Percentiles rank a stretch among this genome's conserved stretches.
phyloP scores from a whole-genome alignment of 2,329 filamentous ascomycete species.

The Corinectria fuckeliana region DNA sequence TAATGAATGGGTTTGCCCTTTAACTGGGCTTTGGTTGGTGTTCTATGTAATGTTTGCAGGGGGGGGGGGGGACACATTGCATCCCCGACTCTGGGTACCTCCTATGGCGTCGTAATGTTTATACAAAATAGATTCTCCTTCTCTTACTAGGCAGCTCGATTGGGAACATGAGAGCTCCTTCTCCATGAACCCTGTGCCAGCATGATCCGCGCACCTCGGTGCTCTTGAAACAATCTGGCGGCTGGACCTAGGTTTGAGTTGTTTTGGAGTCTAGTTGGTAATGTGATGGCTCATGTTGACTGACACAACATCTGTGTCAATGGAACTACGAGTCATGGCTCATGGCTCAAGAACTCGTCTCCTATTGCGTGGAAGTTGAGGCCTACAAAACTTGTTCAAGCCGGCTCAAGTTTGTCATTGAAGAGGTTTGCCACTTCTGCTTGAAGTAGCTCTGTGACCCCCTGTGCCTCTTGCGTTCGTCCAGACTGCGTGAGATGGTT shows the following conservation, averaged over 20 bases:
- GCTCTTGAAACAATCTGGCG: not conserved
- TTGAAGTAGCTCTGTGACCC: slow-evolving; percentile 47
- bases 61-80: not conserved
- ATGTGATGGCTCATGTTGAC: not conserved
- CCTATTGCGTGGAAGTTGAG: not conserved
- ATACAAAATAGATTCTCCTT: not conserved
- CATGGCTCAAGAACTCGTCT: too few relatives aligned
- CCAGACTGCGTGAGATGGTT: slow-evolving; percentile 52
- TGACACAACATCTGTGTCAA: not conserved
- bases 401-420: slow-evolving; percentile 29
- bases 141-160: not conserved
- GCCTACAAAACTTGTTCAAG: slow-evolving; percentile 18
- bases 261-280: not conserved
- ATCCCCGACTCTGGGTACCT: slow-evolving; percentile 7
- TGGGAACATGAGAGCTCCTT: not conserved
- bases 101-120: not conserved
- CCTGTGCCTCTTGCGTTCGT: slow-evolving; percentile 49
- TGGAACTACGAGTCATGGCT: not conserved
- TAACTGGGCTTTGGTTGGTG: not conserved
- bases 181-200: not conserved
- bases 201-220: not conserved
- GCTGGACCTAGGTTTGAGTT: too few relatives aligned
- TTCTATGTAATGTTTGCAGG: slow-evolving; percentile 1
- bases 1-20: not conserved
- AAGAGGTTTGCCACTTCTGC: slow-evolving; percentile 44